phyloP scores from a whole-genome alignment of 805 yeast species.

The Sugiyamaella mastotermitis region DNA sequence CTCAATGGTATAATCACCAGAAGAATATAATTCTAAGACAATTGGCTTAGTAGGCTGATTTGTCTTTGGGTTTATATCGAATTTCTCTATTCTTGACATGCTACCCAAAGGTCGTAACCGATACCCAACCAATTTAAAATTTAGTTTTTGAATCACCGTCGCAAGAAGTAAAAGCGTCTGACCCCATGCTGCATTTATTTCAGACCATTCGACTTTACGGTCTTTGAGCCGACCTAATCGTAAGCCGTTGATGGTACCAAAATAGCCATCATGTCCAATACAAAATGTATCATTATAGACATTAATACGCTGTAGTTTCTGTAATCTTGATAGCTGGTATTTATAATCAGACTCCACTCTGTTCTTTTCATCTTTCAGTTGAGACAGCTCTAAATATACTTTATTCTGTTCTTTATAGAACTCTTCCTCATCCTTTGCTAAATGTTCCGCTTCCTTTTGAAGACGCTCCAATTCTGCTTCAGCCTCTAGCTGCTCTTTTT shows the following conservation, averaged over 20 bases:
- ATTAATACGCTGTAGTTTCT: slow-evolving; percentile 65
- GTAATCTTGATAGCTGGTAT: slow-evolving; percentile 57
- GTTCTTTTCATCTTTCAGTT: slow-evolving; percentile 50
- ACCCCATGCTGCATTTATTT: slow-evolving; percentile 86
- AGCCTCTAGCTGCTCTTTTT: slow-evolving; percentile 29
- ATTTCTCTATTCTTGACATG: slow-evolving; percentile 64
- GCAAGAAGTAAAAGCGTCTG: slow-evolving; percentile 67
- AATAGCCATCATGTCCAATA: slow-evolving; percentile 76
- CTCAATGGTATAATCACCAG: slow-evolving; percentile 69
- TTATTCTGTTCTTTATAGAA: slow-evolving; percentile 48
- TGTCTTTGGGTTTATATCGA: slow-evolving; percentile 35
- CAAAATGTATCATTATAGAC: slow-evolving; percentile 79
- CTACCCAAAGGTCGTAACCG: slow-evolving; percentile 79
- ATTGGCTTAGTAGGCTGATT: slow-evolving; percentile 28
- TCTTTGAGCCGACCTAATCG: slow-evolving; percentile 66
- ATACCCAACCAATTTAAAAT: slow-evolving; percentile 52
- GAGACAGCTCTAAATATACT: slow-evolving; percentile 46
- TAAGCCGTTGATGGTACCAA: slow-evolving; percentile 82
- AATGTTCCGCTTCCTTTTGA: slow-evolving; percentile 27
- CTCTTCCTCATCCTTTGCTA: slow-evolving; percentile 41
- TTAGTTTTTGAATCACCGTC: slow-evolving; percentile 54
- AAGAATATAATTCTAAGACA: slow-evolving; percentile 51
- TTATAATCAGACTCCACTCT: slow-evolving; percentile 60
- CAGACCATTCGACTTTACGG: slow-evolving; percentile 75
- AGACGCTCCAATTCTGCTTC: slow-evolving; percentile 44